Percentiles rank a stretch among this genome's conserved stretches.
These are phyloP conservation scores for Xylariales sp. DNA, from an alignment of 2,329 filamentous ascomycete species.

Conservation along the genomic window DNA sequence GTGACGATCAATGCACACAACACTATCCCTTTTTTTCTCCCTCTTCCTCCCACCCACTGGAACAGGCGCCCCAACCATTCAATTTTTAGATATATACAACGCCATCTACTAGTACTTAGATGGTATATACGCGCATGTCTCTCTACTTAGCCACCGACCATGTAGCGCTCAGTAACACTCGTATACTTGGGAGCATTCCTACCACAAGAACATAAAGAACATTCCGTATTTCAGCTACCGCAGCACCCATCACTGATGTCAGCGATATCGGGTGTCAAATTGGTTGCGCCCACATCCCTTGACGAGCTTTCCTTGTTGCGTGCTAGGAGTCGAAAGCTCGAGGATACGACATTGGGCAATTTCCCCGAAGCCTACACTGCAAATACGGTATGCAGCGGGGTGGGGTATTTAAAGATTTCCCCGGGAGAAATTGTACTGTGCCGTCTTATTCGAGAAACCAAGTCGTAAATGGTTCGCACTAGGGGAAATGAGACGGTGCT, in stretches of 20 bases:
- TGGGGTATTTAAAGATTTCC: conserved; percentile 18
- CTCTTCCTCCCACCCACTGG: background rate
- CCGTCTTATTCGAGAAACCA: conserved; percentile 20
- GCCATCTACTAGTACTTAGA: background rate
- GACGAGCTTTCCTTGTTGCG: conserved; percentile 19
- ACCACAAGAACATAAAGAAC: background rate
- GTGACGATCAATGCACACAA: conserved; percentile 35
- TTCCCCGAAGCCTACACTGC: conserved; percentile 36
- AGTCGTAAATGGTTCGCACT: conserved; percentile 25
- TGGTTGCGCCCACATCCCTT: conserved; percentile 4
- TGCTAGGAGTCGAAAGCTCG: conserved; percentile 18
- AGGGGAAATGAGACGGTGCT: conserved; percentile 34
- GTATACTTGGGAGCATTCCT: background rate
- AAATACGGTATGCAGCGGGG: conserved; percentile 25
- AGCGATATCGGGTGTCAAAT: conserved; percentile 16
- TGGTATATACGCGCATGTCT: background rate
- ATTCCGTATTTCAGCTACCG: conserved; percentile 10
- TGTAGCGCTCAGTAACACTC: background rate
- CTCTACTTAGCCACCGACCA: background rate
- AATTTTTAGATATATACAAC: conserved; percentile 1
- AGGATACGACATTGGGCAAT: conserved; percentile 35
- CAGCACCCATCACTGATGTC: conserved; percentile 25
- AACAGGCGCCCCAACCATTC: conserved; percentile 16
- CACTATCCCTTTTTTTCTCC: conserved; percentile 25
- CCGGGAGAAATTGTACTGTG: conserved; percentile 9